Base-by-base conservation (phyloP, 805 yeast species). In the Starmerella powellii region DNA sequence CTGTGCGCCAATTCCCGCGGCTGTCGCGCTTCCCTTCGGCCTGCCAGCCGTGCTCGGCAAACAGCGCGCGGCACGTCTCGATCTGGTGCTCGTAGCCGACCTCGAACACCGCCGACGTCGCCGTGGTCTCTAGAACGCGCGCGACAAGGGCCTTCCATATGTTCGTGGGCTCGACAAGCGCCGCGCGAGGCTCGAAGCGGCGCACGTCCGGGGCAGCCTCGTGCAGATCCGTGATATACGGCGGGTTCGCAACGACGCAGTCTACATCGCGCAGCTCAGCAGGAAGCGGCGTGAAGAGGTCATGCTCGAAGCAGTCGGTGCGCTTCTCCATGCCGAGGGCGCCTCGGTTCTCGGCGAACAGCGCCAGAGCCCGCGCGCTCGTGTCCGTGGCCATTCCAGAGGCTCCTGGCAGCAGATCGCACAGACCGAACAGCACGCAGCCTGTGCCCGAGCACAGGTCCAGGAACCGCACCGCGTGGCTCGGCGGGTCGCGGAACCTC, bases 361-460 rank as follows among this genome's bases (percentile, higher is more conserved):
- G 80, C 30, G 64, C 61, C 4, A 43, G 36, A 0, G 85, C 70
- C n/a, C 80, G 55, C 0, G 48, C 48, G 0, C 78, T 44, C 0
- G 94, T 87, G 2, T 52, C 52, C 0, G 53, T 49, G 4, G 81
- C 77, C 2, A 73, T 55, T 53, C 85, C 95, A 2, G 76, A 57
- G 0, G 76, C 86, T 3, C 45, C 46, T 2, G 74, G 56, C 16
- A 34, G 11, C 26, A 45, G 32, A 16, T 50, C 38, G 12, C 41
- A 31, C 3, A 52, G 46, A 10, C 63, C 33, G 19, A 58, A 53
- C 11, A 58, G 53, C 1, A 91, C 73, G 56, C 97, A 88, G 0
- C 97, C 98, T 0, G 88, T 66, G 0, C 96, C 96, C 0, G 94
- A 73, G 50, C 95, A 86, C 21, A 83, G 65, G 61, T 87, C 96